Evolutionary conservation across 176 grass and related monocot species (phyloP), one percentile per base, ranked within the genome.

Genomic region (Carex kokanica): DNA sequence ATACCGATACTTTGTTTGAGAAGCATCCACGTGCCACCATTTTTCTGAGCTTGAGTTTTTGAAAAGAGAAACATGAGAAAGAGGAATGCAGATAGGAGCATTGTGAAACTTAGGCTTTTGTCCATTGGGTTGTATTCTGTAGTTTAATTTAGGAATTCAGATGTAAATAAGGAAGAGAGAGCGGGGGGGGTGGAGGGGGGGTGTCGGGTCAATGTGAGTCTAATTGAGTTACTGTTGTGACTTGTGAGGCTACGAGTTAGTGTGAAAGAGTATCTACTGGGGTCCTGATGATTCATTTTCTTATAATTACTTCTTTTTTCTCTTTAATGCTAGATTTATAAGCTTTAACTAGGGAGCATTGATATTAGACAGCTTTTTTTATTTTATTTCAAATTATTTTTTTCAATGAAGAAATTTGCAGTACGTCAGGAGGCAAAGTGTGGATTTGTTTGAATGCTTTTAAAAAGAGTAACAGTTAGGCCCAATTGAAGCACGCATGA

Each of bases 1-100:
- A 88, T 70, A 40, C 86, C 86, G 5, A 84, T 78, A 58, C 70
- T 88, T 10, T 18, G 34, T 11, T 68, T 74, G 57, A 88, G 80
- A 25, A 88, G 57, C 55, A 55, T 43, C 86, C 86, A 88, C 29
- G 27, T 43, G 68, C 86, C 86, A 2, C 68, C 58, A 83, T 68
- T 68, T 25, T n/a, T 16, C 27, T 38, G 53, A 17, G 75, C 75
- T 53, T 18, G 75, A 79, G 53, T 56, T 36, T 79, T 55, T 16
- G 53, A 15, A 79, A 31, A 60, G 14, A 56, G 49, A 59, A 56
- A 54, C 14, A 79, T 1, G 25, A 79, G 27, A 59, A 20, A 56
- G 13, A 79, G 49, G 52, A 79, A 15, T 79, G 13, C 21, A 16
- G 55, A 31, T 56, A 79, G 74, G 52, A 79, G 51, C 1, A 6